Base-by-base conservation (phyloP, 1,284 basidiomycete genomes). In the Cutaneotrichosporon spelunceum region DNA sequence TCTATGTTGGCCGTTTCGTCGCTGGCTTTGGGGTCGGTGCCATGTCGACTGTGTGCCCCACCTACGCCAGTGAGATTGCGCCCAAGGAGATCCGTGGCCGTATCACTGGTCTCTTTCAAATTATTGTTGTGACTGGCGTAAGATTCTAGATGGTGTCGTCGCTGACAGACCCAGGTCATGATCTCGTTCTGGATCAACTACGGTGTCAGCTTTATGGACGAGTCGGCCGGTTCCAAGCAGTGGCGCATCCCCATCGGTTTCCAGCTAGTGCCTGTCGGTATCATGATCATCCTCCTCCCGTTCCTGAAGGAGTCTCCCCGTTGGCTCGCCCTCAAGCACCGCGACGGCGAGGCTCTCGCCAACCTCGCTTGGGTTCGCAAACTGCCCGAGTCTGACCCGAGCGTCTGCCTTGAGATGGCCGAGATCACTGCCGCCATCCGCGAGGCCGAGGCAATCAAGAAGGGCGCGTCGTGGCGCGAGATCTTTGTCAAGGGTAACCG, bases 1-100 rank as follows among this genome's bases (percentile, higher is more conserved):
- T 60, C 48, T 62, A 64, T 39, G 60, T 63, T 49, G 89, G 90
- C n/a, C 85, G 90, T 56, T 85, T 90, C 54, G 79, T 90, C 53
- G 80, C 83, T 52, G 88, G 88, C 62, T 60, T 89, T 26, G 88
- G 88, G 26, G 85, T 90, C 56, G 88, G 71, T 62, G 42, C 71
- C 50, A 82, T 84, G 53, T 82, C 82, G 1, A 82, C 82, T 4
- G 76, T 86, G 6, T 83, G 85, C 10, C 89, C 89, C 10, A 85
- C 88, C 0, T 91, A 85, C 69, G 88, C 90, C 2, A 87, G 87
- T 1, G 89, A 91, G 74, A 90, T 88, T 72, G 83, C 85, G 0
- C 89, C 89, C 6, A 90, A 89, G 72, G 82, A 87, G 30, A 87
- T 86, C 54, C 81, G 85, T 85, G 72, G 81, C 73, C 57, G 82